Evolutionary conservation across 768 basidiomycete species (phyloP).

Genomic region (Mrakia blollopis): DNA sequence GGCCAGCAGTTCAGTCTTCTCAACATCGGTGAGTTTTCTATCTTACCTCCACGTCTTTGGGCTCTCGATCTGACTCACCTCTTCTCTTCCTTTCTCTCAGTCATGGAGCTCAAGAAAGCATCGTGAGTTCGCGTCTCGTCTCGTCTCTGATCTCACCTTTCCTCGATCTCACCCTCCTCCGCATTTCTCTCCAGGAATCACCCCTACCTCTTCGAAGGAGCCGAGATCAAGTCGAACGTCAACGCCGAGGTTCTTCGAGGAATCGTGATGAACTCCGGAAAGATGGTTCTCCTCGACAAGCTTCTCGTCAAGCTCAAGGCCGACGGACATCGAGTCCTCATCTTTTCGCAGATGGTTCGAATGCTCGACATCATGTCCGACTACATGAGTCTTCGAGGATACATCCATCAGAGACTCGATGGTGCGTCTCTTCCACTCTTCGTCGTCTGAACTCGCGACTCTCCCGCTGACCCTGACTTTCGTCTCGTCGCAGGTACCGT

Average conservation of each 20-base stretch:
- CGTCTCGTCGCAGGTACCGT: conserved; percentile 51
- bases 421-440: conserved; percentile 51
- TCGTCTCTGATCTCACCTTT: neutral
- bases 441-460: neutral
- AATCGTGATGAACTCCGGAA: conserved; percentile 97
- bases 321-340: conserved; percentile 93
- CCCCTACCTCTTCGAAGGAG: conserved; percentile 95
- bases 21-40: conserved; percentile 66
- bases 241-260: conserved; percentile 83
- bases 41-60: neutral
- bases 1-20: conserved; percentile 82
- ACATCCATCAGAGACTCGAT: conserved; percentile 88
- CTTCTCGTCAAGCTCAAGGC: conserved; percentile 79
- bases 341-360: conserved; percentile 98
- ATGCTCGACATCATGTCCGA: conserved; percentile 98
- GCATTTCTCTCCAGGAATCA: conserved; percentile 56
- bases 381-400: conserved; percentile 85
- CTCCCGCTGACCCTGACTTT: neutral
- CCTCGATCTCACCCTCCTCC: neutral
- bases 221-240: conserved; percentile 59
- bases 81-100: conserved; percentile 46
- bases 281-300: conserved; percentile 97
- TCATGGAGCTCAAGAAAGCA: conserved; percentile 98
- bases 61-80: neutral
- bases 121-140: conserved; percentile 45